These are phyloP conservation scores for Boletus edulis DNA, from an alignment of 768 basidiomycete species.

Conservation along the genomic window DNA sequence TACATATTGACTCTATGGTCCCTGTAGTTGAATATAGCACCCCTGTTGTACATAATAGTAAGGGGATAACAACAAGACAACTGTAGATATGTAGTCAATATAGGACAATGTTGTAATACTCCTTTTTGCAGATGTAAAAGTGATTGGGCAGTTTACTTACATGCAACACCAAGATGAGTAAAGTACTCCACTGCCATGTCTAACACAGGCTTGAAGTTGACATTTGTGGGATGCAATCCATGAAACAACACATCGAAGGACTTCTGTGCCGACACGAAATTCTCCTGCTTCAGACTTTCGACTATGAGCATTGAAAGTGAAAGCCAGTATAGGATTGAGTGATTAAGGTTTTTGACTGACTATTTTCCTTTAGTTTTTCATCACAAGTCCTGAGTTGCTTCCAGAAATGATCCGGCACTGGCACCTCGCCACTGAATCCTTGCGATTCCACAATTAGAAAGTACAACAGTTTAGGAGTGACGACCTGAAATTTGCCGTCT, in stretches of 20 bases:
- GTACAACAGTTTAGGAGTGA: neutral
- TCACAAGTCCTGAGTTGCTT: neutral
- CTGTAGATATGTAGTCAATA: too few species aligned
- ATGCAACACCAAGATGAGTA: conserved; percentile 1
- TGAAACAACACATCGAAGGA: neutral
- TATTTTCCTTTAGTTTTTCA: neutral
- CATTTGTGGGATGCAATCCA: neutral
- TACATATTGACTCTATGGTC: too few species aligned
- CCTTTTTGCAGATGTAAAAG: too few species aligned
- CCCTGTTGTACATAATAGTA: too few species aligned
- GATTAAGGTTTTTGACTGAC: neutral
- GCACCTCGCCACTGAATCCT: neutral
- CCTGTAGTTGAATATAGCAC: too few species aligned
- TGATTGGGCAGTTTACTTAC: neutral
- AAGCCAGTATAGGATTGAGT: neutral
- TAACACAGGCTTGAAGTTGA: neutral
- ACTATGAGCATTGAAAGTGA: conserved; percentile 1
- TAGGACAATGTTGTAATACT: too few species aligned
- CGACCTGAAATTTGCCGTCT: neutral
- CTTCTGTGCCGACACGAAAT: neutral
- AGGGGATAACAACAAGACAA: too few species aligned
- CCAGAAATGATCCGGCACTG: conserved; percentile 4
- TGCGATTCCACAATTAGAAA: neutral
- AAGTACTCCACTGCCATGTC: neutral
- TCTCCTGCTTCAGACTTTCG: neutral